Evolutionary conservation across 1,284 basidiomycete species (phyloP).

Genomic region (Malassezia yamatoensis): DNA sequence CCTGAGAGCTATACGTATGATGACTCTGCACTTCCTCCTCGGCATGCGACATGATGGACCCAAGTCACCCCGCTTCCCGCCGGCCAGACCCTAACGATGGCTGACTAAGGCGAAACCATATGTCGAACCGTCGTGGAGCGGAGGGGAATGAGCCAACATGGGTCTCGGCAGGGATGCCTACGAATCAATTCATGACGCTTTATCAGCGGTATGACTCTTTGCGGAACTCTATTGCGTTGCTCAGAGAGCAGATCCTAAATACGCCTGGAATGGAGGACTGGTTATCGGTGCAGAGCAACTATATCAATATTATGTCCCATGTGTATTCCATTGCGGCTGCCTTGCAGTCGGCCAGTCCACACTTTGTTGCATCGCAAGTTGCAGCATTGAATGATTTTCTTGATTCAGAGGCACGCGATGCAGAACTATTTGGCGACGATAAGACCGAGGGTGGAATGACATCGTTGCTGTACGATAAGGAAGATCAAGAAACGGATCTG

Average conservation of each 20-base stretch:
- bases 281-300: slow-evolving; percentile 30
- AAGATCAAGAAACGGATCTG: not conserved
- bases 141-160: slow-evolving; percentile 14
- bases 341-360: slow-evolving; percentile 27
- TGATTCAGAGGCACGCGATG: slow-evolving; percentile 27
- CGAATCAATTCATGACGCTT: slow-evolving; percentile 28
- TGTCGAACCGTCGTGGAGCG: not conserved
- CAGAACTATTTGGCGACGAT: slow-evolving; percentile 26
- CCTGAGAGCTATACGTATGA: slow-evolving; percentile 5
- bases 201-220: slow-evolving; percentile 35
- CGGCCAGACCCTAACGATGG: not conserved
- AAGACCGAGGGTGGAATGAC: slow-evolving; percentile 3
- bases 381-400: slow-evolving; percentile 31
- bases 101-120: slow-evolving; percentile 1
- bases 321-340: slow-evolving; percentile 31
- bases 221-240: slow-evolving; percentile 27
- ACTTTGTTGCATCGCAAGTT: slow-evolving; percentile 30
- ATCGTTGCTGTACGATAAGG: slow-evolving; percentile 15
- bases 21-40: slow-evolving; percentile 8
- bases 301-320: slow-evolving; percentile 32
- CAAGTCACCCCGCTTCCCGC: too few species aligned
- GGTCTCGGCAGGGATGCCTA: slow-evolving; percentile 19
- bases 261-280: slow-evolving; percentile 36
- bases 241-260: slow-evolving; percentile 32
- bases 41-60: not conserved